Conservation (phyloP, 1,139 yeast species). For the Eremothecium cymbalariae region DNA sequence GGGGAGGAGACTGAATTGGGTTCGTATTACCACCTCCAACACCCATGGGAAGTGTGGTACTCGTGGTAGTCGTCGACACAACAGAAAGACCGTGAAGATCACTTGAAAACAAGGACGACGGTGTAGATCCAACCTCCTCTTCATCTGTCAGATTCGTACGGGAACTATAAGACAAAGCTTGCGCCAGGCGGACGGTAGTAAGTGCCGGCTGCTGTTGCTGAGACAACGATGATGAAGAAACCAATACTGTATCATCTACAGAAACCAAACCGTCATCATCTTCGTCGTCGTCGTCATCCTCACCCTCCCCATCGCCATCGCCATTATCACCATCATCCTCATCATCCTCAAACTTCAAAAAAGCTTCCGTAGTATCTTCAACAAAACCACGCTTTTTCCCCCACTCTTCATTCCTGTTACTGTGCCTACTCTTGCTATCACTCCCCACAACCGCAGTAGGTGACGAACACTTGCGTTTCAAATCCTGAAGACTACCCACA, state of each 20-base stretch:
- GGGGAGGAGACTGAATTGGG: conserved; percentile 4
- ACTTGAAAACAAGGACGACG: conserved; percentile 22
- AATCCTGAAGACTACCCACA: conserved; percentile 20
- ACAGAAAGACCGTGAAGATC: conserved; percentile 15
- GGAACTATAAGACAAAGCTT: conserved; percentile 16
- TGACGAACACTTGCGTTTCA: conserved; percentile 16
- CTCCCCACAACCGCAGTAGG: no score
- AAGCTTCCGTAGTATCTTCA: conserved; percentile 20
- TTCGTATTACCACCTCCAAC: neutral
- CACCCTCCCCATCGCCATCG: conserved; percentile 27
- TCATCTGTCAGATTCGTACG: conserved; percentile 19
- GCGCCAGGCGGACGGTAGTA: conserved; percentile 14
- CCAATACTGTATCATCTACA: no score
- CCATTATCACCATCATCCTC: conserved; percentile 16
- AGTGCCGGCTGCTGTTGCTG: conserved; percentile 7
- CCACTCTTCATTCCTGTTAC: no score
- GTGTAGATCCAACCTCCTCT: conserved; percentile 22
- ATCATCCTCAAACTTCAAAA: conserved; percentile 29
- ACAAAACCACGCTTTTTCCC: neutral
- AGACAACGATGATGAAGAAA: no score
- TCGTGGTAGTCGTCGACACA: conserved; percentile 1
- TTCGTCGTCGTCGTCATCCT: conserved; percentile 13
- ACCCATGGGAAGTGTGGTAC: neutral
- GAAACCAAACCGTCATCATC: neutral
- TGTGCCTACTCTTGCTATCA: no score